Base-by-base conservation (phyloP, 2,329 filamentous ascomycete species). In the Myotisia sp. region DNA sequence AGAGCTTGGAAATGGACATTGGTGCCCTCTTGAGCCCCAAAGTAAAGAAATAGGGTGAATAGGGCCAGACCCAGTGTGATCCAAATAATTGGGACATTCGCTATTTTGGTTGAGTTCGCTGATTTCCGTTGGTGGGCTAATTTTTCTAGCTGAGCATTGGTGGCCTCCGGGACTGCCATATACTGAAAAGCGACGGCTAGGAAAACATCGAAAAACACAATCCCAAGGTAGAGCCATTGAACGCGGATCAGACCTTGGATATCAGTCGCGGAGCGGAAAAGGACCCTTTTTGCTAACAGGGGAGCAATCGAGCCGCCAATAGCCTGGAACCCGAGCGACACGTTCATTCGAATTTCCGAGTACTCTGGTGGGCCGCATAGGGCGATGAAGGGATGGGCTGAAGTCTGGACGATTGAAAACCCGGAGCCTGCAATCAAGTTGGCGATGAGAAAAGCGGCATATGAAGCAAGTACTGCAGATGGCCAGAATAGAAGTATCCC, bases 171-270 rank as follows among this genome's bases (percentile, higher is more conserved):
- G 1, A 77, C 57, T 2, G 71, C 71, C 1, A 75, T 54, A 43
- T 76, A 76, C 47, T 69, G 73, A 49, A 74, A 76, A 2, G 62
- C 60, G 6, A 75, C 58, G 1, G 72, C 72, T 8, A 77, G 57
- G 3, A 67, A 51, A 29, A 74, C 60, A 18, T 68, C 72, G 44
- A 75, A 74, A 8, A 76, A 59, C 1, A 70, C 64, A 37, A 77
- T 75, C 5, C 70, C 73, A 2, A 76, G 64, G 40, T 77, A 77
- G 0, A 71, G 66, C 71, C 72, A 77, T 47, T 77, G 73, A 1
- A 74, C 70, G 36, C 72, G 63, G 37, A 76, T 67, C 17, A 77
- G 49, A 6, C 62, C 66, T 1, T 63, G 57, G 0, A 67, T 65
- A 37, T 67, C 55, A 3, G 49, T 49, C 2, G 62, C 56, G n/a